Conservation (phyloP, 2,329 filamentous ascomycete genomes). For the Epichloe uncinata region DNA sequence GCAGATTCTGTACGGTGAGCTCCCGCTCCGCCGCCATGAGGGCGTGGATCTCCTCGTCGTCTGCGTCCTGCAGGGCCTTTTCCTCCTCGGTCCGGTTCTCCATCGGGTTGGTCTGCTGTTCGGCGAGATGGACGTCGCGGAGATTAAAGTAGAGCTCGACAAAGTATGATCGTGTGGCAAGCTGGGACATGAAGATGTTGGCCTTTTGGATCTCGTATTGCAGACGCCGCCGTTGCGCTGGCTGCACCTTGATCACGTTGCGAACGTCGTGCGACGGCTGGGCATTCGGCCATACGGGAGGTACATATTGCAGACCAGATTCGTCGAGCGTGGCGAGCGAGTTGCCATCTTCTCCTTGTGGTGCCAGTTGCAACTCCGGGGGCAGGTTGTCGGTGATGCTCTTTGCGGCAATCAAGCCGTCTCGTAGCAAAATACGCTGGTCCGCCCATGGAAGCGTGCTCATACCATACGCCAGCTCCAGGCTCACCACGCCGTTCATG, state of each 20-base stretch:
- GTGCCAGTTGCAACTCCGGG: conserved; percentile 48
- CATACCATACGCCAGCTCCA: conserved; percentile 72
- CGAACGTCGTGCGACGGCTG: conserved; percentile 37
- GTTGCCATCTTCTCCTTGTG: conserved; percentile 22
- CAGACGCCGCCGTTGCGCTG: conserved; percentile 39
- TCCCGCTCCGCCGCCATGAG: conserved; percentile 66
- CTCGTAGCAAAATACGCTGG: conserved; percentile 60
- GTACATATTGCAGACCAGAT: conserved; percentile 37
- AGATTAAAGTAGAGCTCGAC: conserved; percentile 78
- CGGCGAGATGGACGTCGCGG: conserved; percentile 48
- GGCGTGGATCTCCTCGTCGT: conserved; percentile 38
- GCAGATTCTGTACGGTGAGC: conserved; percentile 66
- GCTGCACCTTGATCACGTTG: conserved; percentile 34
- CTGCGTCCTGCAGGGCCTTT: conserved; percentile 24
- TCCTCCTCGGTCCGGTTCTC: conserved; percentile 23
- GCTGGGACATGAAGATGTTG: conserved; percentile 72
- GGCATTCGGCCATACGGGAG: conserved; percentile 33
- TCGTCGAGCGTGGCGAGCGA: conserved; percentile 29
- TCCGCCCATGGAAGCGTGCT: conserved; percentile 63
- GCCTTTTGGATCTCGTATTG: conserved; percentile 88
- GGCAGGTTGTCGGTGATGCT: conserved; percentile 54
- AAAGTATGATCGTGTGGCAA: conserved; percentile 71
- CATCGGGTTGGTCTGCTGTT: conserved; percentile 25
- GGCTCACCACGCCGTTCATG: conserved; percentile 64
- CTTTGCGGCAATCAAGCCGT: conserved; percentile 59